Evolutionary conservation across 257 asterid genomes (phyloP), one percentile per base, ranked within the genome.

Genomic region (Capsicum baccatum): DNA sequence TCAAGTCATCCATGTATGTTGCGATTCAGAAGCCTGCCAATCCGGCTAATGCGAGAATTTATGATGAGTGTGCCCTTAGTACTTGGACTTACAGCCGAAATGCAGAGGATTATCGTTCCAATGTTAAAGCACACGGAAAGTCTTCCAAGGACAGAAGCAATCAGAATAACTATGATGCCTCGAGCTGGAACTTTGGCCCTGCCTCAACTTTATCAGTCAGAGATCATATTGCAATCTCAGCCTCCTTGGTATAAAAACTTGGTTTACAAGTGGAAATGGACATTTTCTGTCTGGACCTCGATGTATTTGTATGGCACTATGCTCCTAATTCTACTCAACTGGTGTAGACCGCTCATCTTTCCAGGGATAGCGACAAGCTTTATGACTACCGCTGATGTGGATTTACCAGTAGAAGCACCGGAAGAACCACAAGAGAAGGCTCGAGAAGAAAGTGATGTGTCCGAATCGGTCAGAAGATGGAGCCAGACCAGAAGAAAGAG

Each of bases 1-100:
- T 91, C 95, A 37, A 91, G 94, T 79, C 97, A 87, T 44, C 97
- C 99, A 0, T 91, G 94, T 68, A 93, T 96, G 97, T 66, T 96
- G 57, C 83, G 69, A 1, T 95, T 91, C 89, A 79, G 92, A 55
- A 94, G 98, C 56, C 89, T 92, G 95, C 99, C 99, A 0, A 85
- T 96, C 64, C 89, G 97, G 55, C 89, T 87, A 26, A 78, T 89
- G 16, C 87, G 94, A n/a, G 92, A 94, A 16, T 86, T 93, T 19
- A 4, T 90, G 0, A 88, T 92, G 94, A 89, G 93, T 16, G 68
- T 93, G 48, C 99, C 99, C 9, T 63, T 94, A 60, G 52, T 94
- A 26, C 68, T 95, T 47, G 98, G 98, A 19, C 79, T 94, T 54
- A 83, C 89, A 15, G 26, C 86, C 2, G 97, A 95, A 82, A 91